These are phyloP conservation scores for Populus hybrid DNA, from an alignment of 441 rosid genomes.

Conservation along the genomic window DNA sequence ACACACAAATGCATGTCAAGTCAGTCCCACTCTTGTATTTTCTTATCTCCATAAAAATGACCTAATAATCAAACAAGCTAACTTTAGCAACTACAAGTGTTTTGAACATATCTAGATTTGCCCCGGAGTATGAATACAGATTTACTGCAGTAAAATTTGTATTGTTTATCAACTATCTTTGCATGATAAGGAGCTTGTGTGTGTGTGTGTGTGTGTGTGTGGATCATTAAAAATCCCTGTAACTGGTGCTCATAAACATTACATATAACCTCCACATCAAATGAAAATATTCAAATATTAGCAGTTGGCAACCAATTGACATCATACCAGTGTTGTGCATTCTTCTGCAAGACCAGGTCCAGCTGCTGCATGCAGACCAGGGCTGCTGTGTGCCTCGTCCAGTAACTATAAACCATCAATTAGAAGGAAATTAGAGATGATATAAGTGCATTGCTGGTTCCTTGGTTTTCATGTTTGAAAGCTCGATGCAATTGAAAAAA, in stretches of 20 bases:
- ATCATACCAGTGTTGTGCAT: conserved; percentile 75
- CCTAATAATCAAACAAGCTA: too few relatives aligned
- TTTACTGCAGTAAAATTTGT: neutral
- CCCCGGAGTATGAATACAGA: neutral
- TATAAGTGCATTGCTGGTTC: neutral
- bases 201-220: too few relatives aligned
- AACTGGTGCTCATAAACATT: neutral
- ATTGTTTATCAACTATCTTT: neutral
- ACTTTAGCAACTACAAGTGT: too few relatives aligned
- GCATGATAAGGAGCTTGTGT: neutral
- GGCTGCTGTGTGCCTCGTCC: too few relatives aligned
- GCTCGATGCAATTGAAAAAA: neutral
- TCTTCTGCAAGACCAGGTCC: conserved; percentile 98
- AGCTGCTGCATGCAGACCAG: conserved; percentile 95
- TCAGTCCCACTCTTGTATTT: too few relatives aligned
- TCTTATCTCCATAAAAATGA: too few relatives aligned
- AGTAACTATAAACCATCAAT: conserved; percentile 58
- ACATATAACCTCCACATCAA: neutral
- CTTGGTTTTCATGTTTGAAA: too few relatives aligned
- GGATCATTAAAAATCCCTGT: conserved; percentile 1
- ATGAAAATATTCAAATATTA: conserved; percentile 7
- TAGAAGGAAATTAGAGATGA: conserved; percentile 19
- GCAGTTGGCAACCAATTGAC: neutral
- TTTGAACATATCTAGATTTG: too few relatives aligned
- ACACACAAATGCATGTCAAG: too few relatives aligned